Base-by-base conservation (phyloP, 345 rosid species). In the Eucalyptus paniculata region DNA sequence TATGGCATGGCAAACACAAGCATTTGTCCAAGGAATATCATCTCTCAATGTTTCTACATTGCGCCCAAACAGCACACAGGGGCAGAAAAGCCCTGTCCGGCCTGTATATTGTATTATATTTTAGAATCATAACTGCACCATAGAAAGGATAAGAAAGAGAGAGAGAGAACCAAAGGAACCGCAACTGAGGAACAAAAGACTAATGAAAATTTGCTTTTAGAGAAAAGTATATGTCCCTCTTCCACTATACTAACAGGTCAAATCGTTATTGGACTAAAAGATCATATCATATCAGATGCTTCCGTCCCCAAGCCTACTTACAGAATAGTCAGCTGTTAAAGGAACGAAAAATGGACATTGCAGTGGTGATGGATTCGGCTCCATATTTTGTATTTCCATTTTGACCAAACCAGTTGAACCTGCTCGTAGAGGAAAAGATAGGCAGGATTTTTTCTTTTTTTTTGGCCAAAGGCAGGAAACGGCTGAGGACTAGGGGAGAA, bases 1-100 rank as follows among this genome's bases (percentile, higher is more conserved):
- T 85, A 97, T 47, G 24, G 96, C 98, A 93, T 97, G 99, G 83
- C 96, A 95, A 53, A 96, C 92, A 88, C 99, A 96, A 3, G 97
- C 97, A 88, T 95, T 94, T 24, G 92, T 93, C 97, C 98, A 95
- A 26, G 97, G 95, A 87, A 94, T 91, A 88, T 95, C 97, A 5
- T 95, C 97, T 89, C 94, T 94, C 91, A 95, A 62, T 24, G 96
- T 90, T 91, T 97, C 98, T 11, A 96, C 91, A 90, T 96, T 97
- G 6, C 89, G 96, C 54, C 99, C 99, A 90, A 94, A 97, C 90
- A 96, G 90, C 69, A 96, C 40, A 37, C 99, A 96, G 1, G 98
- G 99, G 89, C 99, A 97, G 86, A 95, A 91, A 32, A 97, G 90
- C 50, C 99, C 98, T 5, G 94, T 94, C 94, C 93, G 88, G 90